Evolutionary conservation across 352 stramenopile species (phyloP).

Genomic region (Aphanomyces stellatus): DNA sequence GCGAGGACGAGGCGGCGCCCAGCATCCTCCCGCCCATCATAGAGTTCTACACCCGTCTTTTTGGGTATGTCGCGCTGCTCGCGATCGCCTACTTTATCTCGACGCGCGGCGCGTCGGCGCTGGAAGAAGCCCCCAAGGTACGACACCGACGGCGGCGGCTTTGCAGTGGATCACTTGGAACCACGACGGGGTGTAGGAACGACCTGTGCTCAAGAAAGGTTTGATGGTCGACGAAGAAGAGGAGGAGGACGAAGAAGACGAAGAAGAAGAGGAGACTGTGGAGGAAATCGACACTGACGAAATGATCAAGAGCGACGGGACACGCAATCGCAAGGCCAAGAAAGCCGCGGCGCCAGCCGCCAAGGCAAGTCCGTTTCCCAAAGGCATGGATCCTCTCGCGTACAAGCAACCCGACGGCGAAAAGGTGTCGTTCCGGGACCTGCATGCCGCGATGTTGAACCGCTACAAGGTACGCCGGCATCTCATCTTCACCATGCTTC

Average conservation of each 20-base stretch:
- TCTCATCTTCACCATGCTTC: neutral
- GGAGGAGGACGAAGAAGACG: neutral
- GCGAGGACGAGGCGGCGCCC: neutral
- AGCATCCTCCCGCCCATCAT: neutral
- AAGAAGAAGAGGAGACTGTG: neutral
- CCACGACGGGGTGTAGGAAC: neutral
- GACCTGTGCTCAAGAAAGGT: neutral
- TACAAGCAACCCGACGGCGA: constrained; percentile 4
- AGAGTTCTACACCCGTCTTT: neutral
- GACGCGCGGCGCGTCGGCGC: neutral
- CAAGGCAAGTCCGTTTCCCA: neutral
- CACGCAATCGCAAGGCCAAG: neutral
- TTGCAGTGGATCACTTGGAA: neutral
- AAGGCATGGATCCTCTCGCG: constrained; percentile 5
- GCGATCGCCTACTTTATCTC: neutral
- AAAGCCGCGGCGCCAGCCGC: neutral
- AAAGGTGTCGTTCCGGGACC: constrained; percentile 12
- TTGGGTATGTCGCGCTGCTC: neutral
- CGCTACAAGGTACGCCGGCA: constrained; percentile 16
- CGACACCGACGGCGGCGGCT: too few species aligned
- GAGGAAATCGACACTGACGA: constrained; percentile 15
- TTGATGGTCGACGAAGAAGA: constrained; percentile 1
- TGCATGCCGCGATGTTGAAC: constrained; percentile 15
- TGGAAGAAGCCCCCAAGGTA: constrained; percentile 11
- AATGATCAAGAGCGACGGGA: constrained; percentile 11